Conservation (phyloP, 352 stramenopile species). For the Aphanomyces astaci region DNA sequence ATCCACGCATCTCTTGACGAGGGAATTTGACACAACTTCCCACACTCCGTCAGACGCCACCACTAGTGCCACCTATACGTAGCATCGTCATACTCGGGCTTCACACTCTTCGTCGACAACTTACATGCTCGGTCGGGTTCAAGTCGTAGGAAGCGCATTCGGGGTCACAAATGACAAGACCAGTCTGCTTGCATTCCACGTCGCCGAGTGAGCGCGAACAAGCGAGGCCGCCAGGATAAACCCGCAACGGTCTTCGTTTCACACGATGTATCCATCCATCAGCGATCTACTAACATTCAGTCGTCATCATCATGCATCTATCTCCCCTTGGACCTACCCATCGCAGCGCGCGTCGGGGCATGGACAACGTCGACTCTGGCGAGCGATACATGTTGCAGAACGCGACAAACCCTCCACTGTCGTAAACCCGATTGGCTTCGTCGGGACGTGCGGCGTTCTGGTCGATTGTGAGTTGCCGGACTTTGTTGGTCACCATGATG, state of each 20-base stretch:
- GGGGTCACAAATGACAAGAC: constrained; percentile 15
- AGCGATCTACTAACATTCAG: not conserved
- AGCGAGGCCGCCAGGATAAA: constrained; percentile 16
- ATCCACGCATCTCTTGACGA: not conserved
- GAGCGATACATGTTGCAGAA: constrained; percentile 5
- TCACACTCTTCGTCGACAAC: not conserved
- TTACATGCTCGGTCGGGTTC: not conserved
- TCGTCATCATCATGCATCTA: not conserved
- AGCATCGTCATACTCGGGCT: not conserved
- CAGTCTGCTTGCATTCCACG: constrained; percentile 20
- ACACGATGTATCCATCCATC: constrained; percentile 7
- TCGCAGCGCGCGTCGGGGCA: not conserved
- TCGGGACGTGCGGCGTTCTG: constrained; percentile 10
- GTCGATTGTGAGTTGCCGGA: not conserved
- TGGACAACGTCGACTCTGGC: not conserved
- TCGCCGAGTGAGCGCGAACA: constrained; percentile 16
- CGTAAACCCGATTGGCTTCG: constrained; percentile 16
- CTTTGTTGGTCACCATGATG: not conserved
- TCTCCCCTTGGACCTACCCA: not conserved
- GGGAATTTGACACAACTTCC: constrained; percentile 1
- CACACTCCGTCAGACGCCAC: constrained; percentile 21
- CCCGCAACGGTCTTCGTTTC: not conserved
- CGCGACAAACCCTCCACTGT: constrained; percentile 11
- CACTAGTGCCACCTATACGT: not conserved
- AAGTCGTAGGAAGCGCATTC: not conserved